Conservation (phyloP, 495 filamentous ascomycete genomes). For the Cercophora scortea region DNA sequence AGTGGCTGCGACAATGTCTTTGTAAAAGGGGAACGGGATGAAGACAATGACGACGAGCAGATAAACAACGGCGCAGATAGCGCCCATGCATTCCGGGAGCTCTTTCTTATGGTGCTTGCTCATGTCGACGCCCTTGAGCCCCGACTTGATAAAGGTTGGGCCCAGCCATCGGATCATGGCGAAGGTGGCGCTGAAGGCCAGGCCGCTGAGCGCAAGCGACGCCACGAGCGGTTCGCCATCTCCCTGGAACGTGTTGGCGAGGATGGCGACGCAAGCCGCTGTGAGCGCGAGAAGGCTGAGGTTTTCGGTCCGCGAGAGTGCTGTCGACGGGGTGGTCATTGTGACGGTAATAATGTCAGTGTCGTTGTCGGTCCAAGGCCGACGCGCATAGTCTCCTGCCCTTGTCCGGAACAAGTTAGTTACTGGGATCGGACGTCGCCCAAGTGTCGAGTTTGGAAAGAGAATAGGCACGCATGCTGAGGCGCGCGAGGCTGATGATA, state of each 20-base stretch:
- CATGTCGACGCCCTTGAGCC: conserved; percentile 87
- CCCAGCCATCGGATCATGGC: conserved; percentile 93
- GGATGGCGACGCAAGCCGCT: conserved; percentile 60
- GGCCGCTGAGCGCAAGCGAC: conserved; percentile 74
- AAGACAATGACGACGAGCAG: conserved; percentile 80
- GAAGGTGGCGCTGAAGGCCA: conserved; percentile 74
- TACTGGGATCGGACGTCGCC: too few relatives aligned
- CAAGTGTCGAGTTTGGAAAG: too few relatives aligned
- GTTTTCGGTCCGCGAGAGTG: conserved; percentile 61
- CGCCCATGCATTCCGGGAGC: conserved; percentile 97
- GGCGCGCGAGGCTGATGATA: too few relatives aligned
- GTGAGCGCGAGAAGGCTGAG: conserved; percentile 62
- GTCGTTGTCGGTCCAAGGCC: too few relatives aligned
- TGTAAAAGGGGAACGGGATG: conserved; percentile 95
- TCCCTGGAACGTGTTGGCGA: conserved; percentile 68
- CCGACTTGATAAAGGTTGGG: conserved; percentile 76
- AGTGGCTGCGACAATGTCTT: conserved; percentile 93
- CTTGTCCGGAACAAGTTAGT: too few relatives aligned
- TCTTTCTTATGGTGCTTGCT: conserved; percentile 62
- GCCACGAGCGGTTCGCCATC: conserved; percentile 88
- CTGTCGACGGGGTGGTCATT: conserved; percentile 11
- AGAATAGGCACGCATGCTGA: too few relatives aligned
- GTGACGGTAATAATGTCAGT: not conserved
- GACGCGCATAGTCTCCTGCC: too few relatives aligned
- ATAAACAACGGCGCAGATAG: conserved; percentile 87